Conservation (phyloP, 2,329 filamentous ascomycete species). For the Venturia oleaginea region DNA sequence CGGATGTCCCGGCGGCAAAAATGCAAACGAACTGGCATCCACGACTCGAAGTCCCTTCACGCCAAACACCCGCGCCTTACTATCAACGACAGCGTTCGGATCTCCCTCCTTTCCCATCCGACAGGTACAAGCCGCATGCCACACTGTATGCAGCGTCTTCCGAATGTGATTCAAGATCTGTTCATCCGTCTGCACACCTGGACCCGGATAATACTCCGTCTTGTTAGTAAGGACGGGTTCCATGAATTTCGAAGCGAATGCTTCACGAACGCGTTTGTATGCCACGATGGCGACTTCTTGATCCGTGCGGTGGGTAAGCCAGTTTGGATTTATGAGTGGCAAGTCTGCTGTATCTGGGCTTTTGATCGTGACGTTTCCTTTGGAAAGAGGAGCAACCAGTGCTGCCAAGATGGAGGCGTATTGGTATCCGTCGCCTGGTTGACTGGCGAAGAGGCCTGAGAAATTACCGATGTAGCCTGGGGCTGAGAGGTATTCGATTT, state of each 20-base stretch:
- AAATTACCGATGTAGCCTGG: slow-evolving; percentile 19
- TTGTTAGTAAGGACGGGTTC: slow-evolving; percentile 18
- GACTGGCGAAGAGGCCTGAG: slow-evolving; percentile 17
- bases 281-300: slow-evolving; percentile 24
- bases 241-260: slow-evolving; percentile 21
- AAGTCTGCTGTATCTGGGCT: slow-evolving; percentile 20
- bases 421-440: slow-evolving; percentile 23
- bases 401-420: slow-evolving; percentile 26
- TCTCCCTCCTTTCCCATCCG: slow-evolving; percentile 21
- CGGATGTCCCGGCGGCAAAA: background rate
- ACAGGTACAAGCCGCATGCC: slow-evolving; percentile 29
- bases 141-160: slow-evolving; percentile 22
- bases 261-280: slow-evolving; percentile 24
- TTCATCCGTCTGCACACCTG: slow-evolving; percentile 19
- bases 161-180: slow-evolving; percentile 21
- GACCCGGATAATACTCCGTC: slow-evolving; percentile 23
- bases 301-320: slow-evolving; percentile 27
- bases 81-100: slow-evolving; percentile 9
- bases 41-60: slow-evolving; percentile 27
- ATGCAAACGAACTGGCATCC: slow-evolving; percentile 27
- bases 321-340: slow-evolving; percentile 28
- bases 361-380: slow-evolving; percentile 28
- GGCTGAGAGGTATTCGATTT: slow-evolving; percentile 24
- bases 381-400: slow-evolving; percentile 26
- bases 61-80: slow-evolving; percentile 23